Evolutionary conservation across 495 filamentous ascomycete genomes (phyloP).

Genomic region (Penicillium verhagenii): DNA sequence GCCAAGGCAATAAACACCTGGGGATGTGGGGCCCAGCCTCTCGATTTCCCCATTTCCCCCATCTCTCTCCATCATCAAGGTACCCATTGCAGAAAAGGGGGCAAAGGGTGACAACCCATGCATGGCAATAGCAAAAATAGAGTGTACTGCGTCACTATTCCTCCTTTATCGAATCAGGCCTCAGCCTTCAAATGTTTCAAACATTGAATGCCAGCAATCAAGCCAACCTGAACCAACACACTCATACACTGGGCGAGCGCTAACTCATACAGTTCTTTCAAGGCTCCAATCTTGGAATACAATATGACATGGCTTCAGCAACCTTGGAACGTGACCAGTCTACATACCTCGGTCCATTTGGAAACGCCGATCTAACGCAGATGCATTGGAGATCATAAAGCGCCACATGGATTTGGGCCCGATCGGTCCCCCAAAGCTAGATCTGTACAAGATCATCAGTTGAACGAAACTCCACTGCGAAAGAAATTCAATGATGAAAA

Average conservation of each 20-base stretch:
- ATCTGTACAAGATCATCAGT: neutral
- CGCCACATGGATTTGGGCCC: conserved; percentile 7
- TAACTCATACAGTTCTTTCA: no score
- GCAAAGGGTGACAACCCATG: neutral
- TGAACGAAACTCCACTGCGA: neutral
- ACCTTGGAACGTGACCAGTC: neutral
- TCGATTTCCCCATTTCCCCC: conserved; percentile 4
- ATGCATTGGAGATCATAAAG: conserved; percentile 8
- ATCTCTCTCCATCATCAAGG: neutral
- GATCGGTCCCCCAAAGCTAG: neutral
- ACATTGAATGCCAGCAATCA: neutral
- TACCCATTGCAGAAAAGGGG: neutral
- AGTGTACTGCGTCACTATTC: neutral
- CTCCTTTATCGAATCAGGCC: neutral
- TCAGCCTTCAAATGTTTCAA: neutral
- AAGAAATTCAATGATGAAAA: no score
- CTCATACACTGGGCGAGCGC: no score
- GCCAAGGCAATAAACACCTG: neutral
- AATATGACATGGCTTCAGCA: neutral
- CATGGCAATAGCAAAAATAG: neutral
- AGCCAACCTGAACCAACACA: no score
- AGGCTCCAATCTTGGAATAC: no score
- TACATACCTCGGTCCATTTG: neutral
- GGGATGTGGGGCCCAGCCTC: conserved; percentile 2
- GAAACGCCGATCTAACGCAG: conserved; percentile 1